phyloP scores from a whole-genome alignment of 2,329 filamentous ascomycete genomes.

The Penicillium sp. region DNA sequence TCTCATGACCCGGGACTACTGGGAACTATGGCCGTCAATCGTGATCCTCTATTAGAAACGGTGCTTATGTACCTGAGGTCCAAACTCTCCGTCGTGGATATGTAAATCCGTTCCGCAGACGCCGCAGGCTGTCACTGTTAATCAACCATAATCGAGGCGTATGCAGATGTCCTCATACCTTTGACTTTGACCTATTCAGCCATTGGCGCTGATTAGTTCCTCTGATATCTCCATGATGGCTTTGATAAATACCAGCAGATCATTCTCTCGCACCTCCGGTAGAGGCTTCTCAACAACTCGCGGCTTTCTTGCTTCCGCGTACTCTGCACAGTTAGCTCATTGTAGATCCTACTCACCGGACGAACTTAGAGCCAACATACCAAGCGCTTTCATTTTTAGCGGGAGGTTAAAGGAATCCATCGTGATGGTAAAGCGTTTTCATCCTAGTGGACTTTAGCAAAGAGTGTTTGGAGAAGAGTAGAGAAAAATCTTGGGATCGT shows the following conservation, averaged over 20 bases:
- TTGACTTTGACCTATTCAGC: no score
- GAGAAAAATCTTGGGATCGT: neutral
- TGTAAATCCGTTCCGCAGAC: conserved; percentile 63
- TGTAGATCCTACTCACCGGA: neutral
- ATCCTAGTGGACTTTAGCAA: no score
- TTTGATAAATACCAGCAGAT: neutral
- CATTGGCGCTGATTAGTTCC: no score
- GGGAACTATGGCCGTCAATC: conserved; percentile 55
- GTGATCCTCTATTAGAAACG: conserved; percentile 13
- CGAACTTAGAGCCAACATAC: neutral
- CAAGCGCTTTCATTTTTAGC: conserved; percentile 1
- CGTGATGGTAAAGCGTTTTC: neutral
- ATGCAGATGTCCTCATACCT: no score
- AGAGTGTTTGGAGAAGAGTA: neutral
- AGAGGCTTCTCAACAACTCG: conserved; percentile 3
- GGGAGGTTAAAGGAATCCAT: conserved; percentile 7
- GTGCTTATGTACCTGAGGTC: conserved; percentile 51
- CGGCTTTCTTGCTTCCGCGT: conserved; percentile 1
- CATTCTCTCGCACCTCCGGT: neutral
- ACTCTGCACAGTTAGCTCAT: neutral
- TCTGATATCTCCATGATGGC: no score
- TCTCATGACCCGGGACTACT: conserved; percentile 69
- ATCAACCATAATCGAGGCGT: conserved; percentile 31
- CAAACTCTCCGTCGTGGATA: conserved; percentile 70
- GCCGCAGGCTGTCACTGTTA: conserved; percentile 71